Conservation (phyloP, 257 asterid species). For the Echites panduratus region DNA sequence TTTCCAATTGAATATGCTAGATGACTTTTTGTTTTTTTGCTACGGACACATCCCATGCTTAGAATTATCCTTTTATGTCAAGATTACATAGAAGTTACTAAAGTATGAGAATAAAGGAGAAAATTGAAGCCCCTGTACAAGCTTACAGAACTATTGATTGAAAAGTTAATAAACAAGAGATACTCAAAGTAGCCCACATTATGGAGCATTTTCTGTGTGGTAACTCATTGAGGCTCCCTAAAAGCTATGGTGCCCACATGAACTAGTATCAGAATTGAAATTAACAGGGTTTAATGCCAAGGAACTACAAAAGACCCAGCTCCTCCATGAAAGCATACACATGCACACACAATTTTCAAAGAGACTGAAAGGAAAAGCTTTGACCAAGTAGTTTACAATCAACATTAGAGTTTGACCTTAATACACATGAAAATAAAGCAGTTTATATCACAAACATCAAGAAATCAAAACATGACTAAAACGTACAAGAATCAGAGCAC, state of each 20-base stretch:
- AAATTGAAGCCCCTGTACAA: not conserved
- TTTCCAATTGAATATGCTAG: not conserved
- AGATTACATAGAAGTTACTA: not conserved
- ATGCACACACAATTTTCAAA: not conserved
- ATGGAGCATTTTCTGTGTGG: not conserved
- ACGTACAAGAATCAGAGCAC: slow-evolving; percentile 9
- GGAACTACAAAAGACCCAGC: not conserved
- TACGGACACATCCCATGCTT: not conserved
- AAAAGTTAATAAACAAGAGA: not conserved
- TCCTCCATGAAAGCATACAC: not conserved
- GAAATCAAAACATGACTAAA: not conserved
- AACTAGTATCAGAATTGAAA: not conserved
- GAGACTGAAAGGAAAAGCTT: not conserved
- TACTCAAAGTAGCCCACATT: not conserved
- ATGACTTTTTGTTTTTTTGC: not conserved
- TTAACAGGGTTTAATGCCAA: not conserved
- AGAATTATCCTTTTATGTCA: not conserved
- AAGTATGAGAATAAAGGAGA: not conserved
- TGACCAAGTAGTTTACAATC: not conserved
- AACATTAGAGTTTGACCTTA: not conserved
- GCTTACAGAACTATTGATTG: not conserved
- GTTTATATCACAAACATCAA: not conserved
- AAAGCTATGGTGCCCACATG: not conserved
- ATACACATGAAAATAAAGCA: slow-evolving; percentile 3
- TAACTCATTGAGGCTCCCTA: not conserved